Base-by-base conservation (phyloP, 2,329 filamentous ascomycete genomes). In the Diaporthe humulicola region DNA sequence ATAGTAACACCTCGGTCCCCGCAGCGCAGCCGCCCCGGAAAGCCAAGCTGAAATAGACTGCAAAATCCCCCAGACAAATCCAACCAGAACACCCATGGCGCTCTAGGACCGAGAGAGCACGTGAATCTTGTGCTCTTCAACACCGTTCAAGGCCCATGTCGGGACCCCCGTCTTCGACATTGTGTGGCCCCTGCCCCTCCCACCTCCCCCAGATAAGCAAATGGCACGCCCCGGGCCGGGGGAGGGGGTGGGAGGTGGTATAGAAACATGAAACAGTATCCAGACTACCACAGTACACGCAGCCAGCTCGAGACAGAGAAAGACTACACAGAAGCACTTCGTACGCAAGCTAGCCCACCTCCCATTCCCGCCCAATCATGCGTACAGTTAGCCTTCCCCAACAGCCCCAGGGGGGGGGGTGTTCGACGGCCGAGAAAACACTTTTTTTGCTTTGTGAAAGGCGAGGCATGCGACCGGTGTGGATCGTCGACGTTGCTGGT, bases 381-480 rank as follows among this genome's bases (percentile, higher is more conserved):
- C 19, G 22, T 33, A 33, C 28, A 48, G 17, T 48, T 22, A 30
- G 56, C 42, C 38, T 28, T 45, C 42, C 28, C 54, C 56, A 33
- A 71, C 19, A 22, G 28, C 54, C 9, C 14, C 4, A 22, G 42
- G 54, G 69, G 48, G 48, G n/a, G 22, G 7, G 22, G 22, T 8
- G 36, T 4, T 30, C n/a, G 40, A 50, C 28, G n/a, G 25, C 36
- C 58, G 45, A 71, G 14, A 48, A 42, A 30, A 28, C 50, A 33
- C 40, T 25, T 28, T 58, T 71, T 71, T 42, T 42, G 69, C 42
- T 58, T 36, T 48, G 70, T 60, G 70, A 28, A 54, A 71, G 56
- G 56, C 70, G 57, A 52, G 70, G 30, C 56, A 64, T 64, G 70
- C 40, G 70, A 64, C 58, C 54, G 57, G 70, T 54, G 57, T 72